These are phyloP conservation scores for Penicillium mononematosum DNA, from an alignment of 495 filamentous ascomycete species.

Conservation along the genomic window DNA sequence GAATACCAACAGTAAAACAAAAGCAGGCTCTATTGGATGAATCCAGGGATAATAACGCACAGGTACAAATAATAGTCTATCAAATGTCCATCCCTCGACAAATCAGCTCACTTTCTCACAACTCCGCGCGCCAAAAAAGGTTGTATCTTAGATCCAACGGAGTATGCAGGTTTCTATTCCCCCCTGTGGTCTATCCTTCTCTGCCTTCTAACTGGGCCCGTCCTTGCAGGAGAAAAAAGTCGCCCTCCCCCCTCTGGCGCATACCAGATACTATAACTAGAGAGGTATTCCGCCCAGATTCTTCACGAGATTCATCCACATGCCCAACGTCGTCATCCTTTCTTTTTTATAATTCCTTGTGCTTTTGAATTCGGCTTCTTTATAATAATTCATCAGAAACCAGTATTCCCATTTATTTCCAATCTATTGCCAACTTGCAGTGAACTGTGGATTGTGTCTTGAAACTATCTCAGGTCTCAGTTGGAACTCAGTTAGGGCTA, in stretches of 20 bases:
- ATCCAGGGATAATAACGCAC: constrained; percentile 23
- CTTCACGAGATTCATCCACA: constrained; percentile 43
- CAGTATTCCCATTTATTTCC: constrained; percentile 1
- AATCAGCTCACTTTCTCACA: constrained; percentile 11
- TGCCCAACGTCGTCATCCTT: constrained; percentile 35
- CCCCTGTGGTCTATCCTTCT: not conserved
- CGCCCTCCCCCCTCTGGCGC: constrained; percentile 21
- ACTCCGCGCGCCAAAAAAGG: constrained; percentile 26
- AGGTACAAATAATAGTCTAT: constrained; percentile 11
- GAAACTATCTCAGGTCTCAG: constrained; percentile 34
- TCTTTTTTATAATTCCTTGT: constrained; percentile 19
- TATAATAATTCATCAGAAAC: constrained; percentile 13
- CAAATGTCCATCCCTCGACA: constrained; percentile 4
- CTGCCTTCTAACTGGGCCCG: constrained; percentile 21
- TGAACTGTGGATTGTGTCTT: constrained; percentile 23
- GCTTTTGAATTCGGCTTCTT: constrained; percentile 6
- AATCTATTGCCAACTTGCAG: constrained; percentile 22
- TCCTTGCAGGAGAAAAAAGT: constrained; percentile 21
- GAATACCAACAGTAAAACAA: not conserved
- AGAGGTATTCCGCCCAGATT: constrained; percentile 30
- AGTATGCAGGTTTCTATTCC: constrained; percentile 27
- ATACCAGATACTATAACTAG: constrained; percentile 38
- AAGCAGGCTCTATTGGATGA: constrained; percentile 7
- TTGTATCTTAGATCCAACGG: constrained; percentile 32
- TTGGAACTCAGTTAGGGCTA: constrained; percentile 32